A percentile compares a stretch with the other conserved stretches of the same genome.
These are phyloP conservation scores for Aureobasidium sp. DNA, from an alignment of 2,329 filamentous ascomycete genomes.

Conservation along the genomic window DNA sequence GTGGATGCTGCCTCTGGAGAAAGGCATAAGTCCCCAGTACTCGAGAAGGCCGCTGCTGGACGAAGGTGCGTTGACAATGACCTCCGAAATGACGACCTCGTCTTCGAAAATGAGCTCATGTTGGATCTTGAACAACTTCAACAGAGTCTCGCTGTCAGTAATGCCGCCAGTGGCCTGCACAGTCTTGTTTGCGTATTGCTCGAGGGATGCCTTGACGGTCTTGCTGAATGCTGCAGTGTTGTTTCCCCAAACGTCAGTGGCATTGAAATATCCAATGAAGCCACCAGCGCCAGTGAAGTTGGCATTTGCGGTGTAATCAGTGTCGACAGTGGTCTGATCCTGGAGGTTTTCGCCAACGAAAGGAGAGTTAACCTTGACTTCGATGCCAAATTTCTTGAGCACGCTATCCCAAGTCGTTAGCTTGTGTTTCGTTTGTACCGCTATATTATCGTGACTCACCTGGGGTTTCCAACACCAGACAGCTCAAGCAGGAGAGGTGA, in stretches of 20 bases:
- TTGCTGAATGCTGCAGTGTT: conserved; percentile 20
- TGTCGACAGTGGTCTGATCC: conserved; percentile 22
- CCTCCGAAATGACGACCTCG: conserved; percentile 41
- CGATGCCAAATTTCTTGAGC: conserved; percentile 25
- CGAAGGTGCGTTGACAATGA: conserved; percentile 32
- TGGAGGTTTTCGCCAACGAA: conserved; percentile 32
- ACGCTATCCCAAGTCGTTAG: conserved; percentile 21
- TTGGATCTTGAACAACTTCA: conserved; percentile 41
- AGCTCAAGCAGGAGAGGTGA: conserved; percentile 31
- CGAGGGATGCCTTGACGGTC: conserved; percentile 24
- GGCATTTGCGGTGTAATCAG: conserved; percentile 20
- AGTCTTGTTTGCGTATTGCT: conserved; percentile 23
- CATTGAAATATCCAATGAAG: conserved; percentile 30
- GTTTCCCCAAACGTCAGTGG: conserved; percentile 30
- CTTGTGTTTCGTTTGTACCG: conserved; percentile 27
- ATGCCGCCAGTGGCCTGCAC: conserved; percentile 25
- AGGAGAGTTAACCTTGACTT: conserved; percentile 26
- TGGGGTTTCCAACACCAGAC: conserved; percentile 31
- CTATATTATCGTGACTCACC: neutral
- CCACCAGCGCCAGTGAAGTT: conserved; percentile 30
- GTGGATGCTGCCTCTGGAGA: conserved; percentile 31
- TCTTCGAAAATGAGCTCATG: conserved; percentile 44
- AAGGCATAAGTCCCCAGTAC: conserved; percentile 32
- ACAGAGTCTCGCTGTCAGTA: conserved; percentile 38
- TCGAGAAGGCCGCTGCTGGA: conserved; percentile 27